Conservation (phyloP, 495 filamentous ascomycete genomes). For the Xylaria intraflava region DNA sequence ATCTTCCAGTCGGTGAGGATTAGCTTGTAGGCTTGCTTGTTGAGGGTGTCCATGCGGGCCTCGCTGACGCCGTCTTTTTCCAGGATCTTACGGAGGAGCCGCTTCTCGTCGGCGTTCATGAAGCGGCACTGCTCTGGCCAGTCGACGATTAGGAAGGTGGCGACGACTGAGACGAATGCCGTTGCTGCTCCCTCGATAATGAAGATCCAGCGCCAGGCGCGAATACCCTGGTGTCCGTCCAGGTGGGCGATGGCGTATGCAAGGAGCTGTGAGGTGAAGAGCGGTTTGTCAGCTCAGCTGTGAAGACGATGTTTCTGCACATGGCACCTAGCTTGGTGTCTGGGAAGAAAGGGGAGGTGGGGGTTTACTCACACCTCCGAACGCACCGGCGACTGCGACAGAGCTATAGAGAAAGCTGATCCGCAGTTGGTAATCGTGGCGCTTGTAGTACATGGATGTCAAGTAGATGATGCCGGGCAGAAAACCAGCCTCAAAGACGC, state of each 20-base stretch:
- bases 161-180: slow-evolving; percentile 34
- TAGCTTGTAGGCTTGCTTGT: slow-evolving; percentile 38
- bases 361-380: slow-evolving; percentile 43
- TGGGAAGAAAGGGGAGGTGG: too few species aligned
- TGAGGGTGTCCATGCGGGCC: slow-evolving; percentile 45
- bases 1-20: slow-evolving; percentile 52
- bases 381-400: slow-evolving; percentile 51
- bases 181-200: slow-evolving; percentile 53
- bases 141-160: slow-evolving; percentile 51
- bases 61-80: slow-evolving; percentile 32
- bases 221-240: slow-evolving; percentile 42
- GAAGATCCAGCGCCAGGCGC: slow-evolving; percentile 45
- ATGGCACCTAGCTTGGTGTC: too few species aligned
- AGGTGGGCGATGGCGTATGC: slow-evolving; percentile 54
- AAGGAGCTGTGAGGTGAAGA: slow-evolving; percentile 34
- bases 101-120: slow-evolving; percentile 41
- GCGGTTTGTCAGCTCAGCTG: neutral
- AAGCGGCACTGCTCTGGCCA: slow-evolving; percentile 49
- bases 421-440: slow-evolving; percentile 54
- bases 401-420: slow-evolving; percentile 54
- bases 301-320: neutral
- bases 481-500: slow-evolving; percentile 54
- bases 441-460: slow-evolving; percentile 57
- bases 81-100: slow-evolving; percentile 38
- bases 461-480: slow-evolving; percentile 50